phyloP scores from a whole-genome alignment of 345 rosid species.

The Salix udensis region DNA sequence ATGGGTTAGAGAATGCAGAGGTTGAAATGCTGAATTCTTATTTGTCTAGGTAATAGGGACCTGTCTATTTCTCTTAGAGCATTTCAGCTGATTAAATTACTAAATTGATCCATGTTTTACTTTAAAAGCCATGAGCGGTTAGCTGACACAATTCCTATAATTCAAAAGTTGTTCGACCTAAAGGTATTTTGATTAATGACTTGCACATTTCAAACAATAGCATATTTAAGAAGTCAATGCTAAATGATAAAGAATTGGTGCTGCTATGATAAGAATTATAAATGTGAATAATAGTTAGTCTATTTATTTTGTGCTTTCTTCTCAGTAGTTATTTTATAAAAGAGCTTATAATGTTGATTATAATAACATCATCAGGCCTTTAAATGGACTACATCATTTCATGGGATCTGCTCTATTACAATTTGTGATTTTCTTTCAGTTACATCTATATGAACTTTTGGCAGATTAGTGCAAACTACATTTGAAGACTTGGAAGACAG shows the following conservation, averaged over 20 bases:
- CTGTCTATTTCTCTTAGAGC: not conserved
- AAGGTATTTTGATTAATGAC: not conserved
- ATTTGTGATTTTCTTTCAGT: not conserved
- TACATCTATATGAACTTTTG: conserved; percentile 1
- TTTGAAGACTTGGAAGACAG: conserved; percentile 98
- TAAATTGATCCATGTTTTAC: not conserved
- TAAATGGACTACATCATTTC: too few species aligned
- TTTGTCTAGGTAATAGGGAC: conserved; percentile 62
- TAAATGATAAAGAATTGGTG: not conserved
- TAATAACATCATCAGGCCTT: too few species aligned
- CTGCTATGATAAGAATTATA: not conserved
- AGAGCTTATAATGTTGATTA: too few species aligned
- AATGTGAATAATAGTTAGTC: not conserved
- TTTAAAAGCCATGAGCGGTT: not conserved
- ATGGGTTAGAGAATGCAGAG: conserved; percentile 73
- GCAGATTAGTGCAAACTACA: conserved; percentile 82
- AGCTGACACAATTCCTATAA: not conserved
- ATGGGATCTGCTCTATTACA: not conserved
- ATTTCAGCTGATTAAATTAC: not conserved
- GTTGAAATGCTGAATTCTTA: conserved; percentile 70
- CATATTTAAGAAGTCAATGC: not conserved
- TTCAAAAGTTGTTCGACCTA: not conserved
- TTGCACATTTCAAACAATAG: not conserved
- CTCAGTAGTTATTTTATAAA: too few species aligned
- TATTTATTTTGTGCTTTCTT: not conserved